These are phyloP conservation scores for Helminthosporium solani DNA, from an alignment of 2,329 filamentous ascomycete species.

Conservation along the genomic window DNA sequence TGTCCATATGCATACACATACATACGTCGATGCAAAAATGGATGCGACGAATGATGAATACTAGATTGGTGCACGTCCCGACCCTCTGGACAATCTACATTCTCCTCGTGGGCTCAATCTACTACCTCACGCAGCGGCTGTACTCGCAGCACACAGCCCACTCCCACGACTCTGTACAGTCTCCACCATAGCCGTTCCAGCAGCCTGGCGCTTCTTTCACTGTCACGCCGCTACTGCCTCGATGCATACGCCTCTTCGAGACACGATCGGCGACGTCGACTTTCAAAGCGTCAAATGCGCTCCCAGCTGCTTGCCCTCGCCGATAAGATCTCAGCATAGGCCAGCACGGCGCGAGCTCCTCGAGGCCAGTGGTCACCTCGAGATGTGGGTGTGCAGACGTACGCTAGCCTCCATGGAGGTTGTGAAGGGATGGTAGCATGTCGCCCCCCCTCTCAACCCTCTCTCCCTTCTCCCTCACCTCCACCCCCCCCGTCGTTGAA, in stretches of 20 bases:
- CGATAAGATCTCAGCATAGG: slow-evolving; percentile 11
- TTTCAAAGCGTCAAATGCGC: background rate
- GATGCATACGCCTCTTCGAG: background rate
- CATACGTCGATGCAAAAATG: too few relatives aligned
- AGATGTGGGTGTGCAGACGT: slow-evolving; percentile 19
- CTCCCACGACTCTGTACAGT: too few relatives aligned
- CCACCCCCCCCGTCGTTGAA: slow-evolving; percentile 23
- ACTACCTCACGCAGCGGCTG: slow-evolving; percentile 1
- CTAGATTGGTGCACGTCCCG: slow-evolving; percentile 4
- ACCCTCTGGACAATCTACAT: slow-evolving; percentile 4
- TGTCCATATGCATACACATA: too few relatives aligned
- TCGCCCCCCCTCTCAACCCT: too few relatives aligned
- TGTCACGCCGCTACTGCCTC: background rate
- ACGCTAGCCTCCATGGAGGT: slow-evolving; percentile 26
- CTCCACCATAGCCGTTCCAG: background rate
- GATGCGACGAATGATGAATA: background rate
- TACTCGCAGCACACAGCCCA: background rate
- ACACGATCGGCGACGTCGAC: background rate
- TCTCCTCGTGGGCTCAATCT: slow-evolving; percentile 7
- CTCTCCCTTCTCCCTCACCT: too few relatives aligned
- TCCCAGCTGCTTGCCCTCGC: background rate
- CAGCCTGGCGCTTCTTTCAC: background rate
- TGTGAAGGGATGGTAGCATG: slow-evolving; percentile 9
- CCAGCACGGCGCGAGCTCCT: slow-evolving; percentile 17
- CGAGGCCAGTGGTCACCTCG: slow-evolving; percentile 18